A percentile compares a stretch with the other conserved stretches of the same genome.
phyloP scores from a whole-genome alignment of 768 basidiomycete genomes.

The Boletales sp. region DNA sequence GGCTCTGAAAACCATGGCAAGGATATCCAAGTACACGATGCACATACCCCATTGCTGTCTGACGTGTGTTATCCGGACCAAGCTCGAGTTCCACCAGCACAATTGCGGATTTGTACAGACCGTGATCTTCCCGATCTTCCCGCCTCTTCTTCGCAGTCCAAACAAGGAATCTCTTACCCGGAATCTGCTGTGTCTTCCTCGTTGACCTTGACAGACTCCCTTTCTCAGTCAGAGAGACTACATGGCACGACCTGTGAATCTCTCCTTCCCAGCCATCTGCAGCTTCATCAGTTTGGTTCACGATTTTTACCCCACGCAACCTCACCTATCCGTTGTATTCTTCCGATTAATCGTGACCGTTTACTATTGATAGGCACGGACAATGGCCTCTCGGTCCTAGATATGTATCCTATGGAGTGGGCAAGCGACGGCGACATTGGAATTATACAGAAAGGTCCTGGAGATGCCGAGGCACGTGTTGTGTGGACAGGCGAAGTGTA shows the following conservation, averaged over 20 bases:
- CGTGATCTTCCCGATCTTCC: conserved; percentile 30
- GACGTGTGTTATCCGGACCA: conserved; percentile 8
- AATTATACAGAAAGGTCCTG: conserved; percentile 53
- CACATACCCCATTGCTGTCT: neutral
- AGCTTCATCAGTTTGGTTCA: conserved; percentile 77
- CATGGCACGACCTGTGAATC: conserved; percentile 44
- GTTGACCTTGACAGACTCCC: conserved; percentile 20
- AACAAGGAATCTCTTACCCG: neutral
- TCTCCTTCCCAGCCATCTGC: conserved; percentile 60
- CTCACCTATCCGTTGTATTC: conserved; percentile 67
- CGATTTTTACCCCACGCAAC: conserved; percentile 81
- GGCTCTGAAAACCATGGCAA: conserved; percentile 9
- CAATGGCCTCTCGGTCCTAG: conserved; percentile 74
- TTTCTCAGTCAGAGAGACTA: conserved; percentile 29
- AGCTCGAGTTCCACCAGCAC: conserved; percentile 7
- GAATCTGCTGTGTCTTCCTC: conserved; percentile 13
- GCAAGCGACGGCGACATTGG: conserved; percentile 39
- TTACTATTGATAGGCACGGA: conserved; percentile 78
- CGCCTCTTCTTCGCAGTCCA: conserved; percentile 5
- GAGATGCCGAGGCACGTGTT: conserved; percentile 61
- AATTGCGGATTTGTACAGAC: conserved; percentile 46
- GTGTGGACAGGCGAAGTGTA: conserved; percentile 82
- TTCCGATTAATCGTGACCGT: conserved; percentile 63
- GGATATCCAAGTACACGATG: conserved; percentile 13
- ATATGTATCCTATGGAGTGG: conserved; percentile 79